A percentile compares a stretch with the other conserved stretches of the same genome.
Conservation (phyloP, 345 rosid genomes). For the Syzygium jambos region DNA sequence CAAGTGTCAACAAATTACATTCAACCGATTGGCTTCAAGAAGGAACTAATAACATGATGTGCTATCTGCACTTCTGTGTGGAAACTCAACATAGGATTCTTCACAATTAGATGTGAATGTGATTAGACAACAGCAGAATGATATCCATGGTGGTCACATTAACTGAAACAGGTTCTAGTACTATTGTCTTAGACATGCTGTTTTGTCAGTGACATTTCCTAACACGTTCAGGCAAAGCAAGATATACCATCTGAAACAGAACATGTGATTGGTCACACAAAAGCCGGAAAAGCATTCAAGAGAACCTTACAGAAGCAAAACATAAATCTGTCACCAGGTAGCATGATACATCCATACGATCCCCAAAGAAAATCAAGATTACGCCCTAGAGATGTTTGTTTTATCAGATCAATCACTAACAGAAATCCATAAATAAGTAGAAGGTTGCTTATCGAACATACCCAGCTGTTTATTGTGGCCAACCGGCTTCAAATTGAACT, state of each 20-base stretch:
- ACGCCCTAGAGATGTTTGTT: neutral
- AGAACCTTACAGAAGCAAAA: neutral
- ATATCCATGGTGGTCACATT: neutral
- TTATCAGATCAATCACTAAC: neutral
- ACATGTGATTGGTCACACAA: neutral
- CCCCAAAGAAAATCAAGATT: neutral
- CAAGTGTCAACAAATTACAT: neutral
- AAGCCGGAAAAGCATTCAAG: neutral
- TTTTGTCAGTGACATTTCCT: neutral
- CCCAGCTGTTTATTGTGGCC: slow-evolving; percentile 34
- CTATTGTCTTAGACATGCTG: neutral
- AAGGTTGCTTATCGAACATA: neutral
- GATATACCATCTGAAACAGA: neutral
- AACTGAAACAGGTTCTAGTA: neutral
- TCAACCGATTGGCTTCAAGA: neutral
- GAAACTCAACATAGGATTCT: neutral
- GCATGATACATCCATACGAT: neutral
- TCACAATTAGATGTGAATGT: neutral
- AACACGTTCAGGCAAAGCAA: neutral
- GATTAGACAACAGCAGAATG: neutral
- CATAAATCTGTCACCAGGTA: neutral
- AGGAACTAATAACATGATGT: neutral
- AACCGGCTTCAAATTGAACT: slow-evolving; percentile 47
- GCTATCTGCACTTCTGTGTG: neutral
- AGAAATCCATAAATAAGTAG: neutral